These are phyloP conservation scores for Diaporthe nobilis DNA, from an alignment of 2,329 filamentous ascomycete genomes.

Conservation along the genomic window DNA sequence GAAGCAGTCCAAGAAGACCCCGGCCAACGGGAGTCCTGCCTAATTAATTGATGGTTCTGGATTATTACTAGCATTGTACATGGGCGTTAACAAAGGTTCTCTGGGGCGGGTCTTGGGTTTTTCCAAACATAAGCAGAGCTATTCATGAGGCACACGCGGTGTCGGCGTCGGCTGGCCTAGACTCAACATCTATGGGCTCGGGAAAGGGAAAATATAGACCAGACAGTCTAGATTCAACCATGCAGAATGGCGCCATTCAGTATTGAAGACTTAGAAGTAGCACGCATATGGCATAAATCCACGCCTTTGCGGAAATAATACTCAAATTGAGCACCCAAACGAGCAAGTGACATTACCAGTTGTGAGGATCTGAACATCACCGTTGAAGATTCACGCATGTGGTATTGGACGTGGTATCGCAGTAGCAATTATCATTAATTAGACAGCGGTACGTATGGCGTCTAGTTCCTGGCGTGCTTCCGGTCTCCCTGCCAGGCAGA, in stretches of 20 bases:
- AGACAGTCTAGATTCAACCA: constrained; percentile 39
- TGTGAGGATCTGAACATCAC: not conserved
- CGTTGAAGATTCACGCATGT: not conserved
- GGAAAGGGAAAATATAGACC: constrained; percentile 23
- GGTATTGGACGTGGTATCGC: not conserved
- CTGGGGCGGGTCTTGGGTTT: not conserved
- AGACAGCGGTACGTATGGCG: not conserved
- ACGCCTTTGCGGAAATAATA: not conserved
- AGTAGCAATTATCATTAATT: constrained; percentile 12
- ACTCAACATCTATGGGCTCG: constrained; percentile 52
- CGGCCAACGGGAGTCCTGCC: constrained; percentile 34
- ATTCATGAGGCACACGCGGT: constrained; percentile 41
- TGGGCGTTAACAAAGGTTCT: constrained; percentile 20
- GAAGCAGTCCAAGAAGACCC: constrained; percentile 65
- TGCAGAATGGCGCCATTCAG: constrained; percentile 11
- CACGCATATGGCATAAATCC: not conserved
- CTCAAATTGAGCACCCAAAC: not conserved
- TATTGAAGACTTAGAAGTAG: not conserved
- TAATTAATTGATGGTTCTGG: constrained; percentile 36
- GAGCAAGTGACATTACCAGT: not conserved
- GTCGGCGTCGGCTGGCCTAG: constrained; percentile 38
- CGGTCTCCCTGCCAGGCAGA: constrained; percentile 52
- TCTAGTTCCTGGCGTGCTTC: constrained; percentile 18
- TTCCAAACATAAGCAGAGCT: constrained; percentile 41
- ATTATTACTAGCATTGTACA: constrained; percentile 35